Evolutionary conservation across 1,284 basidiomycete species (phyloP).

Genomic region (Cryptococcus sp.): DNA sequence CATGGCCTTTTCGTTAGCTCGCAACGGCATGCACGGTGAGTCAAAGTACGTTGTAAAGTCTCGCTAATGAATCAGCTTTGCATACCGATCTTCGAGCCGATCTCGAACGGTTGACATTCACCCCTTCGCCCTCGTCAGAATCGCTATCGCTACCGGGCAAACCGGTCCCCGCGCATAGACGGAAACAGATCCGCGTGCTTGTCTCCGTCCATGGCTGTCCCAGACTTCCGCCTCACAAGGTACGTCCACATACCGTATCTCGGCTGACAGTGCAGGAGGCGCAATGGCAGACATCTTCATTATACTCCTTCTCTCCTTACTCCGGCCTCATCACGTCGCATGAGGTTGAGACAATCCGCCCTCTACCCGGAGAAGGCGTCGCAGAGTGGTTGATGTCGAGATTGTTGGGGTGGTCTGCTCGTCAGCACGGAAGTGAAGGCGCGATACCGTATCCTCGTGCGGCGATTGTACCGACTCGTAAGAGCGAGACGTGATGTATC

Average conservation of each 20-base stretch:
- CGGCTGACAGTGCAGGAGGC: conserved; percentile 25
- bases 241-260: conserved; percentile 11
- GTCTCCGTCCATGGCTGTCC: conserved; percentile 43
- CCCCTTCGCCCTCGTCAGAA: conserved; percentile 19
- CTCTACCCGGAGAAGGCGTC: conserved; percentile 53
- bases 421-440: conserved; percentile 17
- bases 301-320: conserved; percentile 54
- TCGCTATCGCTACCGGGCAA: conserved; percentile 13
- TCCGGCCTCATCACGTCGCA: conserved; percentile 51
- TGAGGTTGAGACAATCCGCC: conserved; percentile 54
- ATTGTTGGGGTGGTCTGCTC: conserved; percentile 42
- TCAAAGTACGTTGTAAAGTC: not conserved
- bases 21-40: conserved; percentile 53
- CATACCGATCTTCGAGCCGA: conserved; percentile 44
- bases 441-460: conserved; percentile 28
- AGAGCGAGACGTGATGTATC: too few relatives aligned
- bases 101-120: conserved; percentile 48
- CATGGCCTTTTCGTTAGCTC: conserved; percentile 48
- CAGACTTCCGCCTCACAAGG: conserved; percentile 46
- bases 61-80: conserved; percentile 33
- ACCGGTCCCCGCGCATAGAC: conserved; percentile 31
- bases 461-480: too few relatives aligned
- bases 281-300: conserved; percentile 50
- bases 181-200: conserved; percentile 48
- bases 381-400: conserved; percentile 48